Base-by-base conservation (phyloP, 2,329 filamentous ascomycete genomes). In the Talaromyces sp. region DNA sequence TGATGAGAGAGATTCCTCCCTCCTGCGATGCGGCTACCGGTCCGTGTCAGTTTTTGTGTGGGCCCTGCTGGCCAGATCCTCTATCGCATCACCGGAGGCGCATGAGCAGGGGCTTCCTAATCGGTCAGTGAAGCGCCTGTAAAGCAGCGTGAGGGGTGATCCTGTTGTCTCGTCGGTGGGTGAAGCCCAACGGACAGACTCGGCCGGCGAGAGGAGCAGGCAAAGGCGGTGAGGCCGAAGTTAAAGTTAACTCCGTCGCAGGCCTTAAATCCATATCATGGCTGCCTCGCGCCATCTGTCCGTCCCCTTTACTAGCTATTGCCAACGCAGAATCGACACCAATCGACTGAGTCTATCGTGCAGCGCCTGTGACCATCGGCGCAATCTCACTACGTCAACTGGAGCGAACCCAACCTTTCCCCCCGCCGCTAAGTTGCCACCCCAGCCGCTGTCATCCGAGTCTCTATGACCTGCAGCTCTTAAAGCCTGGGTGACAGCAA, bases 41-140 rank as follows among this genome's bases (percentile, higher is more conserved):
- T 38, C 43, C 55, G 41, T 50, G 43, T 21, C n/a, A 27, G 38
- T 55, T 55, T 26, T 26, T 27, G 51, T 59, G 19, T 55, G 46
- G 52, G 58, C 58, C 58, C 26, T 31, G 13, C 19, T 32, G 41
- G 50, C 38, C 50, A 31, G 43, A 61, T 32, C 41, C 55, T 55
- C 53, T 61, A 61, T 61, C 32, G 59, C 59, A 61, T 61, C 55
- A 49, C 58, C 31, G 56, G n/a, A n/a, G 35, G 32, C 27, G 19
- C 49, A 52, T 52, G 49, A n/a, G 49, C 4, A 52, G 14, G 17
- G 17, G 27, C 35, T 38, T 38, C 35, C 14, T 38, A 17, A n/a
- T n/a, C 35, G 43, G 13, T 50, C 43, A 13, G 19, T 6, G 24
- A 50, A 50, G n/a, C 19, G 24, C 26, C 19, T 50, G 43, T 9